Conservation (phyloP, 371 early-diverging fungal genomes). For the Mucor ambiguus region DNA sequence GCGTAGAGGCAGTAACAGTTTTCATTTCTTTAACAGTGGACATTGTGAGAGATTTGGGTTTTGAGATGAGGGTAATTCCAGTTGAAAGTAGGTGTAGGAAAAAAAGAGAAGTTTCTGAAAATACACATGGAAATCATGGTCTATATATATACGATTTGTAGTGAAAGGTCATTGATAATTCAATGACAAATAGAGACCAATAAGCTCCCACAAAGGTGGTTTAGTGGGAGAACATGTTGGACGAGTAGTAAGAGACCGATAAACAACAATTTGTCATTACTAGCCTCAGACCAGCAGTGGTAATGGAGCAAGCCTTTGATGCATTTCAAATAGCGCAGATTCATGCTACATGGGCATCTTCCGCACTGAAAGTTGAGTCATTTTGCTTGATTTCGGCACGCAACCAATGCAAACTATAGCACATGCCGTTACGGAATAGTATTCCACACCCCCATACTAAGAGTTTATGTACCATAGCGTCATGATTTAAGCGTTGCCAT, state of each 20-base stretch:
- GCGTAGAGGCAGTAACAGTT: conserved; percentile 37
- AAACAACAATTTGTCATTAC: conserved; percentile 40
- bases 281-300: conserved; percentile 48
- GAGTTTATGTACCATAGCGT: background rate
- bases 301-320: background rate
- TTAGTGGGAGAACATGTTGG: conserved; percentile 13
- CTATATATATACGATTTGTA: conserved; percentile 21
- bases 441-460: background rate
- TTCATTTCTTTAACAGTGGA: conserved; percentile 45
- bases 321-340: background rate
- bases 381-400: background rate
- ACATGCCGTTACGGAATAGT: background rate
- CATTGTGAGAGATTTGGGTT: conserved; percentile 11
- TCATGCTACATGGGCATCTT: conserved; percentile 5
- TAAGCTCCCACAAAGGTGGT: conserved; percentile 15
- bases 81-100: background rate
- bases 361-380: background rate
- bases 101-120: background rate
- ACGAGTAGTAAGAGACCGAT: conserved; percentile 22
- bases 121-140: conserved; percentile 5
- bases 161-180: conserved; percentile 8
- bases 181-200: conserved; percentile 33
- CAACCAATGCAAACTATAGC: too few species aligned
- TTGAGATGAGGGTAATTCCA: background rate
- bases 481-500: background rate